A percentile compares a stretch with the other conserved stretches of the same genome.
phyloP scores from a whole-genome alignment of 2,329 filamentous ascomycete genomes.

The Colletotrichum noveboracense region DNA sequence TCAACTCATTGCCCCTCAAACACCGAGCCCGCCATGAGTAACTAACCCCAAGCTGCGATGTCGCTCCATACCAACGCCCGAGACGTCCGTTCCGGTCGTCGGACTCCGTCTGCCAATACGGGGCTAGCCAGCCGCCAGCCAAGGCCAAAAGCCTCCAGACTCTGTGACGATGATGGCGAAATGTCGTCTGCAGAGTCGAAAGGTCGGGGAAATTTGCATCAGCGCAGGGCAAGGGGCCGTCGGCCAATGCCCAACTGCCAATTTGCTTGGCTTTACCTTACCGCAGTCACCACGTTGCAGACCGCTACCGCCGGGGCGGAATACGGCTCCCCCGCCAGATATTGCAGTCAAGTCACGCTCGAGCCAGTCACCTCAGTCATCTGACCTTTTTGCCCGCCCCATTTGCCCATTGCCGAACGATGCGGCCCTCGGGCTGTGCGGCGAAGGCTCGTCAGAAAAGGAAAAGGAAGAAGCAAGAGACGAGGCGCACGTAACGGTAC shows the following conservation, averaged over 20 bases:
- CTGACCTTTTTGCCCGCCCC: conserved; percentile 3
- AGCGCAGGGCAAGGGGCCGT: neutral
- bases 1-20: neutral
- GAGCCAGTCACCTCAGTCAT: conserved; percentile 11
- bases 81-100: conserved; percentile 12
- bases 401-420: neutral
- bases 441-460: neutral
- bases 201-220: neutral
- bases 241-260: neutral
- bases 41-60: neutral
- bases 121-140: neutral
- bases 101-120: neutral
- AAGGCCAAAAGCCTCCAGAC: neutral
- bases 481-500: neutral
- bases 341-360: conserved; percentile 3
- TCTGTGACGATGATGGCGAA: neutral
- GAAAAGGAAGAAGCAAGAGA: neutral
- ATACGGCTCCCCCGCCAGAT: neutral
- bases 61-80: neutral
- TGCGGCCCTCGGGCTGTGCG: neutral
- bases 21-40: neutral
- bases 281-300: neutral
- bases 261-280: neutral
- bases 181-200: neutral
- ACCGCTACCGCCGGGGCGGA: neutral